phyloP scores from a whole-genome alignment of 2,329 filamentous ascomycete species.

The Aspergillus unguis region DNA sequence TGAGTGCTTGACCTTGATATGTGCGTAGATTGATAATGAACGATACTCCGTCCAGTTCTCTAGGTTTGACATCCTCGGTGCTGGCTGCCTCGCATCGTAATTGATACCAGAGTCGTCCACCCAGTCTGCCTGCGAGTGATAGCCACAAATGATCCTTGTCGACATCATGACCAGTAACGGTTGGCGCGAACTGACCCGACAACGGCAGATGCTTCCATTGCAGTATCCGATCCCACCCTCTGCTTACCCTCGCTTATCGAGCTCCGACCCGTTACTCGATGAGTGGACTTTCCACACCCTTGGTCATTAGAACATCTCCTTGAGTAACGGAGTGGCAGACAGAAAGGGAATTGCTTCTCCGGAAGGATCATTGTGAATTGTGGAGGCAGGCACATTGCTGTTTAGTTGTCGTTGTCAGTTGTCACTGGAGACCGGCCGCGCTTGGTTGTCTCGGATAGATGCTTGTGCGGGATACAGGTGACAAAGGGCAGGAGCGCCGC shows the following conservation, averaged over 20 bases:
- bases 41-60: too few relatives aligned
- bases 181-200: background rate
- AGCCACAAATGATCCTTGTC: background rate
- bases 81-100: too few relatives aligned
- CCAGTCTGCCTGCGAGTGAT: background rate
- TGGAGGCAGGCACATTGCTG: background rate
- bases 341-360: background rate
- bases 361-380: background rate
- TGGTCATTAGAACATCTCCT: background rate
- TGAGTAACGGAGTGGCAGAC: conserved; percentile 3
- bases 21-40: too few relatives aligned
- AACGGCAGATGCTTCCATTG: background rate
- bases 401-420: background rate
- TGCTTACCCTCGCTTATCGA: background rate
- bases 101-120: too few relatives aligned
- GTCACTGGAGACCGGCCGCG: background rate
- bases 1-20: too few relatives aligned
- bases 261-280: background rate
- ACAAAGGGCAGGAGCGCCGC: background rate
- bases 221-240: background rate
- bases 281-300: background rate
- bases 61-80: too few relatives aligned
- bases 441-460: background rate
- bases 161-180: background rate
- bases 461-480: background rate